Evolutionary conservation across 345 rosid genomes (phyloP), one percentile per base, ranked within the genome.

Genomic region (Carallia pectinifolia): DNA sequence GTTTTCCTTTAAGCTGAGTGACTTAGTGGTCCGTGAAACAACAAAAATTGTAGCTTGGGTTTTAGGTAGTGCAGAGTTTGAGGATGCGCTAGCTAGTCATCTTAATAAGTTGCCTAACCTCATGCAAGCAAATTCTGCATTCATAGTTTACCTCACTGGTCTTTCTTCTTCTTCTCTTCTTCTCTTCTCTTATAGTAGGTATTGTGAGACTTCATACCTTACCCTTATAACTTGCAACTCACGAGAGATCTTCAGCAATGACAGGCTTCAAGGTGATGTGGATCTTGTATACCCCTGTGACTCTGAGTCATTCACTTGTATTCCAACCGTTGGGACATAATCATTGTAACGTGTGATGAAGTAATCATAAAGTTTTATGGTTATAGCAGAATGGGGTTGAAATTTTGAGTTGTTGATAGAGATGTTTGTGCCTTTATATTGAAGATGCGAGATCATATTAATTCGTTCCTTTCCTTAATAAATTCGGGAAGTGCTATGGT

Each of bases 221-320:
- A 55, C n/a, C 15, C 66, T n/a, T 44, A 69, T 65, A 71, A 56
- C 33, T 13, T 64, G 40, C 34, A 30, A 55, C 19, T 64, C 19
- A 27, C 30, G 4, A 15, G 39, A 62, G 59, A 36, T 50, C 62
- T 39, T 17, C 4, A 5, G 18, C 3, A 16, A 19, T 38, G 50
- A 54, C 23, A 15, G n/a, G 13, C 30, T 39, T 31, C 19, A 7
- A 56, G 36, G 13, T 18, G 1, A 53, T 18, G 2, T 50, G 52
- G 4, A 71, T 39, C 19, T 71, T 70, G 69, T 64, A 54, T 29
- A 62, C 74, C 53, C 47, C 63, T n/a, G 23, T 16, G 44, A 50
- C 37, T 5, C 4, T 4, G 4, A 40, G 47, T 10, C 47, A 8
- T 40, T 40, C 8, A 40, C 2, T 40, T 44, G 50, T 44, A 44